Base-by-base conservation (phyloP, 2,329 filamentous ascomycete genomes). In the Fonsecaea nubica region DNA sequence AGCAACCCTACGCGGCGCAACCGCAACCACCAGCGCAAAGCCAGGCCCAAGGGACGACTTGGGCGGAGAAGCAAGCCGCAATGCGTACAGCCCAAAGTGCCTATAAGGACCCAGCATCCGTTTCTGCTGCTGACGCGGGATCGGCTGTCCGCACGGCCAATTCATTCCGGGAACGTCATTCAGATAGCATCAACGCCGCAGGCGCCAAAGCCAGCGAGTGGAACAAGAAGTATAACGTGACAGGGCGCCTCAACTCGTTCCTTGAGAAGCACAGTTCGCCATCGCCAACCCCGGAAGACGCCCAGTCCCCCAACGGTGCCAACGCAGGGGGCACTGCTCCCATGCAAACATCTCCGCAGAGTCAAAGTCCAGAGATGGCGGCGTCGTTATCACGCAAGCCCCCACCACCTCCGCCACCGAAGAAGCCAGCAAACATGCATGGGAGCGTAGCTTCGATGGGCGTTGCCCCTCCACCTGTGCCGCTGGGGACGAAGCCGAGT, bases 151-250 rank as follows among this genome's bases (percentile, higher is more conserved):
- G 82, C 33, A 90, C 87, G 42, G 85, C 85, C 45, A 89, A 87
- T 68, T 78, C 82, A 35, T 91, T 92, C 76, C 87, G 88, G 13
- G 86, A 91, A 74, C 80, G 89, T 33, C 89, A 92, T 72, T 86
- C 89, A 3, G 89, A 89, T 18, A 87, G 91, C 75, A 85, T 91
- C 5, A 84, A 86, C 1, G 79, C 85, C 5, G 89, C 89, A 0
- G 82, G 84, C 72, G 80, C 83, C 73, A 83, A 82, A 21, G 87
- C 88, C 3, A 86, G 84, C 67, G 80, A 79, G 1, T 72, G 89
- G 63, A 86, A 88, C 62, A 84, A 89, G 73, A 89, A 87, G 74
- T 90, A 90, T 71, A 86, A 85, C 3, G 78, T 88, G 58, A 76
- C 79, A 4, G 78, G 82, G 15, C 80, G 79, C 35, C 76, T 86